Percentiles rank a stretch among this genome's conserved stretches.
Conservation (phyloP, 1,284 basidiomycete genomes). For the Ustilago crameri region DNA sequence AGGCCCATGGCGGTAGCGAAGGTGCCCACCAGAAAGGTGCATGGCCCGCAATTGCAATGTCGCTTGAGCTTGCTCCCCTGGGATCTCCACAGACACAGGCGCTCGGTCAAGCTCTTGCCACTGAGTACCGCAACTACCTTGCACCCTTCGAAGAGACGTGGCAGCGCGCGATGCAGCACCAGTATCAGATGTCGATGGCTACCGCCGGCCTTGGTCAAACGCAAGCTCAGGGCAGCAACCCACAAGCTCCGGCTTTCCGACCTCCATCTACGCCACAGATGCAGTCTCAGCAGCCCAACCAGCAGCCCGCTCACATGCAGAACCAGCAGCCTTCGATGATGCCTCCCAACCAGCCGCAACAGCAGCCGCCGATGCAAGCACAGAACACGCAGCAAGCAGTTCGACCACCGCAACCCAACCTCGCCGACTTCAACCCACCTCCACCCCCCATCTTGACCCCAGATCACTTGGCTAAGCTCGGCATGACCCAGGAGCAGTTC, state of each 20-base stretch:
- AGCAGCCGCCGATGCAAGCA: constrained; percentile 33
- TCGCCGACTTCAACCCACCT: constrained; percentile 48
- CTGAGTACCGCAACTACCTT: constrained; percentile 57
- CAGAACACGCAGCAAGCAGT: constrained; percentile 15
- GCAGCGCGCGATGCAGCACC: constrained; percentile 62
- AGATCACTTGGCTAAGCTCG: constrained; percentile 50
- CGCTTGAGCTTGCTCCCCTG: constrained; percentile 53
- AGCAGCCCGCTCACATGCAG: constrained; percentile 30
- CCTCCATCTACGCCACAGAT: constrained; percentile 46
- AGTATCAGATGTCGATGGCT: constrained; percentile 59
- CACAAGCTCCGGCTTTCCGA: constrained; percentile 26
- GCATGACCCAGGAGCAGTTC: constrained; percentile 55
- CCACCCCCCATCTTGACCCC: constrained; percentile 44
- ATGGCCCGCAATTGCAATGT: constrained; percentile 59
- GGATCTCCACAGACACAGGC: constrained; percentile 54
- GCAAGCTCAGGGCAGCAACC: constrained; percentile 24
- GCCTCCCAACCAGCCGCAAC: constrained; percentile 28
- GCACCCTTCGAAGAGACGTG: constrained; percentile 64
- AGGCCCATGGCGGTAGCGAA: constrained; percentile 62
- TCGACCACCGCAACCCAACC: constrained; percentile 23
- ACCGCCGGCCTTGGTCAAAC: constrained; percentile 29
- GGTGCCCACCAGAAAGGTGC: constrained; percentile 56
- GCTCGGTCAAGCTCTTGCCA: constrained; percentile 49
- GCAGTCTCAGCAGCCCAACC: constrained; percentile 40
- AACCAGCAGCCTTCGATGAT: constrained; percentile 34